These are phyloP conservation scores for Thymus quinquecostatus DNA, from an alignment of 257 asterid genomes.

Conservation along the genomic window DNA sequence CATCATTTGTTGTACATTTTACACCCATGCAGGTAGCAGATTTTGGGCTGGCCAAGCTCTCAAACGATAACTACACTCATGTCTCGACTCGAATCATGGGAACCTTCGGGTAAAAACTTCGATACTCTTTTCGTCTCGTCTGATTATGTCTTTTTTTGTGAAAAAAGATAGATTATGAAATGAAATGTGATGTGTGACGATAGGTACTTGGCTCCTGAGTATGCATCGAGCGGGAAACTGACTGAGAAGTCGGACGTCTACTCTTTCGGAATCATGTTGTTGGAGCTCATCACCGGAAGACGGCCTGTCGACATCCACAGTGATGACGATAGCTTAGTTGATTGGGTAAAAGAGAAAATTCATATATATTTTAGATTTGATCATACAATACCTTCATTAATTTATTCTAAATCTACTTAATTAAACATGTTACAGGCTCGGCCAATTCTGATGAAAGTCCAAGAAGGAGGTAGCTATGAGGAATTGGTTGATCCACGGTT, in stretches of 20 bases:
- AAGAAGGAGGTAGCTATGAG: conserved; percentile 63
- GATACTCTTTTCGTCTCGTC: too few relatives aligned
- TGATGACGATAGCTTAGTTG: conserved; percentile 76
- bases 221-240: conserved; percentile 90
- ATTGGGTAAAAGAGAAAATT: conserved; percentile 57
- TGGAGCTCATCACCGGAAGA: conserved; percentile 83
- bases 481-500: conserved; percentile 74
- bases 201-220: conserved; percentile 91
- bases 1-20: background rate
- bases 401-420: background rate
- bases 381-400: too few relatives aligned
- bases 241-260: conserved; percentile 90
- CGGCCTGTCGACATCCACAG: conserved; percentile 61
- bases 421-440: conserved; percentile 54
- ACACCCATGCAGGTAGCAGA: conserved; percentile 71
- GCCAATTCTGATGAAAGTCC: conserved; percentile 52
- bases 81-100: conserved; percentile 98
- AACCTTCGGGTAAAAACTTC: conserved; percentile 71
- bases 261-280: conserved; percentile 80
- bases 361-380: too few relatives aligned
- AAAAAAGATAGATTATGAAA: too few relatives aligned
- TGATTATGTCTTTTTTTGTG: too few relatives aligned
- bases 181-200: too few relatives aligned
- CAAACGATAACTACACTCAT: conserved; percentile 71
- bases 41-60: conserved; percentile 92